Base-by-base conservation (phyloP, 352 stramenopile species). In the Phytophthora foliorum region DNA sequence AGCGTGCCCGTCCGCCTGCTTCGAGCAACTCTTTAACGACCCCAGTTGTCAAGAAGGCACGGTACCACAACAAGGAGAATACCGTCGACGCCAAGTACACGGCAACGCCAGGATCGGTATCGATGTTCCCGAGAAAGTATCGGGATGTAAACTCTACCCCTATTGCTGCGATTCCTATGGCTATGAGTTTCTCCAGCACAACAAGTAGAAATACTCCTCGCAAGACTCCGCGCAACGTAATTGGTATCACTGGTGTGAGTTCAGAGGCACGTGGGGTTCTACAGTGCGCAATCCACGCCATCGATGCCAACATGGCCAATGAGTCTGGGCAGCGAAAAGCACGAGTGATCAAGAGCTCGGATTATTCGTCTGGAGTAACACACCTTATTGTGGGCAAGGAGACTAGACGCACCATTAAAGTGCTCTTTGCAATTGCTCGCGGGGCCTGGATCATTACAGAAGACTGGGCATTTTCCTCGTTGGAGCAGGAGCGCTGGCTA, bases 401-500 rank as follows among this genome's bases (percentile, higher is more conserved):
- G 19, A 73, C 80, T 21, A 90, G 82, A 74, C 84, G 88, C 24
- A 95, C 88, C 16, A 91, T 95, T 67, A 95, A 95, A 77, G 84
- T 94, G 34, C 63, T 95, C 4, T 95, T 95, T 50, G 88, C 84
- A 19, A 90, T 95, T 53, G 88, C 88, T 13, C 86, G 83, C 54
- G 88, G 88, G 1, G 84, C 86, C 19, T 94, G 83, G 83, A 92
- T 95, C 66, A 77, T 95, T 16, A 90, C 86, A 6, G 83, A 95
- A 57, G 71, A 77, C 24, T 95, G 88, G 88, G 82, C 90, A 1
- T 94, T 92, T 65, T 75, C 83, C 9, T 95, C 88, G 0, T 59
- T 95, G n/a, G 86, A 91, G 21, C 63, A 86, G 53, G 85, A 91
- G 51, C 71, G 75, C 32, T 95, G 88, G 88, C 51, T 93, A 2